Base-by-base conservation (phyloP, 106 monocot species). In the Gastrodia elata region DNA sequence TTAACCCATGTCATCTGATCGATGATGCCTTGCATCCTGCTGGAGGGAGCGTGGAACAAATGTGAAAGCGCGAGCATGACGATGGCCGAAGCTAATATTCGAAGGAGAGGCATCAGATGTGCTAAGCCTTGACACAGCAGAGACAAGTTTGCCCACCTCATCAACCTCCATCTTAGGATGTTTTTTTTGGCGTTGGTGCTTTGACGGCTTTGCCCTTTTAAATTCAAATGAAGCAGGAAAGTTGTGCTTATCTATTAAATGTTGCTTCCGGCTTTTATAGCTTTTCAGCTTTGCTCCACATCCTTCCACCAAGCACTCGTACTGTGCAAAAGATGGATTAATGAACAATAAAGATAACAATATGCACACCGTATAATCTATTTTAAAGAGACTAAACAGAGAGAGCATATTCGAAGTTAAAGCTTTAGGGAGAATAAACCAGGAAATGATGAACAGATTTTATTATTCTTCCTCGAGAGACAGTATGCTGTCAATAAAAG, bases 301-400 rank as follows among this genome's bases (percentile, higher is more conserved):
- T 32, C 93, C 93, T 78, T 98, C 97, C 65, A 98, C 90, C 77
- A 98, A 71, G 32, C 97, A 98, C 41, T 98, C 90, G 27, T 86
- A 98, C 97, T 98, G 86, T 76, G 30, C 43, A 79, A 30, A 74
- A 11, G 61, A 61, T 61, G n/a, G n/a, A n/a, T n/a, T n/a, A n/a
- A n/a, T n/a, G n/a, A n/a, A n/a, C n/a, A n/a, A n/a, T n/a, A n/a
- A n/a, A n/a, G n/a, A n/a, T n/a, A n/a, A n/a, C n/a, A n/a, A n/a
- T n/a, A n/a, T n/a, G n/a, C n/a, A n/a, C n/a, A n/a, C n/a, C n/a
- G n/a, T n/a, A n/a, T n/a, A n/a, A n/a, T n/a, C n/a, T n/a, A n/a
- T n/a, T n/a, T n/a, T n/a, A n/a, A n/a, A n/a, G n/a, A n/a, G n/a
- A n/a, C n/a, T n/a, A n/a, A n/a, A n/a, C n/a, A n/a, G n/a, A n/a